Percentiles rank a stretch among this genome's conserved stretches.
These are phyloP conservation scores for Penicilliopsis zonata DNA, from an alignment of 495 filamentous ascomycete genomes.

Conservation along the genomic window DNA sequence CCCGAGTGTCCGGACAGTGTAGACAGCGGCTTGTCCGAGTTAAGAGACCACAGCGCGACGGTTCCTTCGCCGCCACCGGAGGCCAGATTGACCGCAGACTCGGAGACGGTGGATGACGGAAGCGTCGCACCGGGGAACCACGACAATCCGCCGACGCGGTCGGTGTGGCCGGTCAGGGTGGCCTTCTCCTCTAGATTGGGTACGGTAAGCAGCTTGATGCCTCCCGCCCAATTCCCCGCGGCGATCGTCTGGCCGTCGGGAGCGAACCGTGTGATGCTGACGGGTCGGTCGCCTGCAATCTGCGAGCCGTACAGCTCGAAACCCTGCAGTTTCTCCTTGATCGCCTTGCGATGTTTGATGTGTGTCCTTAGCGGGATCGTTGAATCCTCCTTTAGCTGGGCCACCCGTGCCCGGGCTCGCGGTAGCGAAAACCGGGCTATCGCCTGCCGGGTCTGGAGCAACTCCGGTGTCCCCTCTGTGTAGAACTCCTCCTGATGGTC, in stretches of 20 bases:
- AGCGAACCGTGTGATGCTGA: constrained; percentile 83
- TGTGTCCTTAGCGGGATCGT: constrained; percentile 77
- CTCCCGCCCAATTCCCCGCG: constrained; percentile 83
- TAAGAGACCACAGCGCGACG: constrained; percentile 83
- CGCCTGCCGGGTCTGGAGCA: constrained; percentile 64
- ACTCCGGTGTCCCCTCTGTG: constrained; percentile 61
- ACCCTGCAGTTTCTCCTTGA: constrained; percentile 70
- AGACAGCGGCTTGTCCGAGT: constrained; percentile 66
- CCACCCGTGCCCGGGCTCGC: constrained; percentile 62
- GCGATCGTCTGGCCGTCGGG: constrained; percentile 76
- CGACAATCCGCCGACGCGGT: constrained; percentile 76
- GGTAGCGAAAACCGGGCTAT: constrained; percentile 84
- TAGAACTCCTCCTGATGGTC: constrained; percentile 95
- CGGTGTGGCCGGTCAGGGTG: constrained; percentile 69
- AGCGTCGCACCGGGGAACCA: constrained; percentile 85
- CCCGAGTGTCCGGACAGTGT: constrained; percentile 79
- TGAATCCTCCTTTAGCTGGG: constrained; percentile 64
- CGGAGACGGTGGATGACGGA: constrained; percentile 51
- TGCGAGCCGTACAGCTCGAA: constrained; percentile 91
- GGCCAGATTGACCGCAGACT: constrained; percentile 69
- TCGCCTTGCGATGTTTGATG: constrained; percentile 74
- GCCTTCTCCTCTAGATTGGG: constrained; percentile 68
- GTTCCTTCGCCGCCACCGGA: constrained; percentile 86
- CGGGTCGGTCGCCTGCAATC: constrained; percentile 78
- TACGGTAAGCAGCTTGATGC: constrained; percentile 72